Base-by-base conservation (phyloP, 139 green algal species). In the Ettlia oleoabundans region DNA sequence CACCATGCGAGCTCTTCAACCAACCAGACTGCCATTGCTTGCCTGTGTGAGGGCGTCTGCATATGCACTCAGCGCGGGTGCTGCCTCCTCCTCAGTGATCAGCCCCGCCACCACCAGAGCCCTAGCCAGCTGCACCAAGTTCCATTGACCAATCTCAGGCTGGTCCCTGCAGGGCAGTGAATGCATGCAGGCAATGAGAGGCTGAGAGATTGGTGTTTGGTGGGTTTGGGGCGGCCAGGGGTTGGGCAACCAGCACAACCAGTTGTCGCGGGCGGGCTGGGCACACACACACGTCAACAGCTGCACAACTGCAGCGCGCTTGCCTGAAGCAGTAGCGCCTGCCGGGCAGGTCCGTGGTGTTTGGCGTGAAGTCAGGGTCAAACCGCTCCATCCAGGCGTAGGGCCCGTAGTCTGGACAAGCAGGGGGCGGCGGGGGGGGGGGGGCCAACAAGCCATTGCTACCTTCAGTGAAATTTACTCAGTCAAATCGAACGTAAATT, bases 291-390 rank as follows among this genome's bases (percentile, higher is more conserved):
- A 58, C 15, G 47, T 58, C 47, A 58, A 58, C 10, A 58, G 47
- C 47, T 58, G 47, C 47, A 58, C 15, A 10, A 35, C 2, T 64
- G 30, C 80, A 71, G 32, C 51, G 24, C 72, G 69, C 63, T 26
- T 32, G 64, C 76, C 72, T 55, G 73, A 88, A 92, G 37, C 68
- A 81, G 77, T 92, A 93, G 32, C 88, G 55, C 6, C 84, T 38
- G 28, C 76, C 76, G 3, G 73, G 76, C 37, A 93, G 78, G 85
- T 99, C 96, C 28, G 95, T 98, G 40, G 94, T 93, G 89, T 99
- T 99, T 70, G 96, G 96, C 55, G 95, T 99, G 88, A 91, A 99
- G 72, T 91, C 78, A 3, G 93, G 94, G 86, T 99, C 92, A 75
- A 98, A 99, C 0, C 86, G 81, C 84, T 98, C 95, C 53, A 98